Conservation (phyloP, 148 eudicot species). For the Rhododendron simsii region DNA sequence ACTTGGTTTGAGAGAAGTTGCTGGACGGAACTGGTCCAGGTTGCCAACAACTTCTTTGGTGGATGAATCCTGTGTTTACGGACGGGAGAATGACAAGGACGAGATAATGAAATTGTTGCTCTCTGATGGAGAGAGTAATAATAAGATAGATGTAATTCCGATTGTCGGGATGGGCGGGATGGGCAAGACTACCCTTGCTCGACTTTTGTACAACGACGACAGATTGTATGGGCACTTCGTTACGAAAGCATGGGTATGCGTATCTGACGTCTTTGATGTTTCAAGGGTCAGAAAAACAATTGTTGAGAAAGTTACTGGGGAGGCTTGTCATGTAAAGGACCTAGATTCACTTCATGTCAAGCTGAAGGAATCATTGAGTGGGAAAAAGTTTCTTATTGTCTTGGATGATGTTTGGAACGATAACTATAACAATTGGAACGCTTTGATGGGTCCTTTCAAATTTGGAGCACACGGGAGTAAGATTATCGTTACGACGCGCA, state of each 20-base stretch:
- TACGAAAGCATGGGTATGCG: conserved; percentile 7
- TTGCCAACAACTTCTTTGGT: background rate
- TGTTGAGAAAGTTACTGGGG: background rate
- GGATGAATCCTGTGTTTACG: background rate
- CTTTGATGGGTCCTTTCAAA: background rate
- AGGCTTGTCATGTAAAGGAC: background rate
- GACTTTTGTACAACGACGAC: background rate
- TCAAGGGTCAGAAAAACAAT: background rate
- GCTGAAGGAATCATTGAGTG: conserved; percentile 2
- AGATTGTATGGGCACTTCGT: background rate
- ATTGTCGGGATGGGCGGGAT: background rate
- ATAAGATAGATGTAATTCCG: background rate
- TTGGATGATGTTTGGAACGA: conserved; percentile 19
- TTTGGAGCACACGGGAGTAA: background rate
- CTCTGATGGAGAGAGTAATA: background rate
- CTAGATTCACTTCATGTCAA: conserved; percentile 8
- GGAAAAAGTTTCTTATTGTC: background rate
- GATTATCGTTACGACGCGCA: background rate
- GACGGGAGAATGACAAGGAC: background rate
- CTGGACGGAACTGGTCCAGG: background rate
- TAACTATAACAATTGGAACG: background rate
- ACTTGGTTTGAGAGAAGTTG: background rate
- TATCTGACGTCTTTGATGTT: background rate
- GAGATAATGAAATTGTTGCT: too few species aligned
- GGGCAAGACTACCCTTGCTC: background rate